Evolutionary conservation across 192 early-diverging fungal genomes (phyloP).

Genomic region (Allomyces javanicus): DNA sequence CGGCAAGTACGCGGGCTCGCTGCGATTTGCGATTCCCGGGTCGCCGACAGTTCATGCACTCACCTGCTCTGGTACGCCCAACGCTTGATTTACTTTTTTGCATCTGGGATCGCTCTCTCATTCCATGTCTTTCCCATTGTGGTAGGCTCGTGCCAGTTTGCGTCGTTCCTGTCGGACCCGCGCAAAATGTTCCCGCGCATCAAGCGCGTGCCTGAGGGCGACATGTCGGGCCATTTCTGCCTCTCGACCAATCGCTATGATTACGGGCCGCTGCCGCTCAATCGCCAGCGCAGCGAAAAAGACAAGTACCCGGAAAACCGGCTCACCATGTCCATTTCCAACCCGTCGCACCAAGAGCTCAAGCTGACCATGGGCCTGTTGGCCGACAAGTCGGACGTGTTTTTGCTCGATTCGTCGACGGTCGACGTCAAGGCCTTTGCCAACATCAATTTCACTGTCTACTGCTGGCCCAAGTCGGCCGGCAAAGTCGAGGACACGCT

Average conservation of each 20-base stretch:
- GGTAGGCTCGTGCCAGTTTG: constrained; percentile 27
- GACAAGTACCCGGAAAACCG: constrained; percentile 35
- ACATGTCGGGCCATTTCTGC: constrained; percentile 22
- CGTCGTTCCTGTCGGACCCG: constrained; percentile 19
- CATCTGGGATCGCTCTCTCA: neutral
- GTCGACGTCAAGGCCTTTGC: constrained; percentile 17
- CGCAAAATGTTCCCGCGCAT: constrained; percentile 28
- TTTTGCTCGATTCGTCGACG: constrained; percentile 32
- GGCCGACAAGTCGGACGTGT: constrained; percentile 34
- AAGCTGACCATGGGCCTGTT: constrained; percentile 23
- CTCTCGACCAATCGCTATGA: constrained; percentile 21
- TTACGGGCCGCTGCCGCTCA: constrained; percentile 37
- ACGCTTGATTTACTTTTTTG: neutral
- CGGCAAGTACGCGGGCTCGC: constrained; percentile 22
- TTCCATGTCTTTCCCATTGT: constrained; percentile 13
- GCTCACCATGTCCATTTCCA: constrained; percentile 24
- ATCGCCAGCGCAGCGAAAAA: constrained; percentile 31
- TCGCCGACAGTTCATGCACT: neutral
- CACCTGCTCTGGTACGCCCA: neutral
- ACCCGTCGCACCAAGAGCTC: constrained; percentile 20
- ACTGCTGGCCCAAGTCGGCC: constrained; percentile 16
- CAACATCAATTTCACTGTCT: constrained; percentile 20
- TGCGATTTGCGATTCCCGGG: constrained; percentile 32
- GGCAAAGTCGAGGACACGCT: constrained; percentile 29
- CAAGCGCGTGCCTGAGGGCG: constrained; percentile 25